Conservation (phyloP, 192 early-diverging fungal genomes). For the Entomortierella lignicola region DNA sequence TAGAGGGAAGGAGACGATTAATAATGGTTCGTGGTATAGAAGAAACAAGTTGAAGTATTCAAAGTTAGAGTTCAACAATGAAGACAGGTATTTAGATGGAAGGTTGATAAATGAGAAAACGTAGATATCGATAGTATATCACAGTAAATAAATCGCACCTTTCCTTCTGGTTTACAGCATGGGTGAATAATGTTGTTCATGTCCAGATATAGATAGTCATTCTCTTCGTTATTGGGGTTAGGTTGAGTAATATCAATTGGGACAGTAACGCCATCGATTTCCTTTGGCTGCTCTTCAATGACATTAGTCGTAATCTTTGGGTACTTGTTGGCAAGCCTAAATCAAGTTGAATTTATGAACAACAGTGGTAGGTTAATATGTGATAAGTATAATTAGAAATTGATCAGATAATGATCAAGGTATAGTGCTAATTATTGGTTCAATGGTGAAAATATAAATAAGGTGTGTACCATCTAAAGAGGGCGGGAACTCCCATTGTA, state of each 20-base stretch:
- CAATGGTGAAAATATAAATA: too few species aligned
- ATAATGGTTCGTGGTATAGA: neutral
- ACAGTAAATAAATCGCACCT: too few species aligned
- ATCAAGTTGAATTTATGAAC: neutral
- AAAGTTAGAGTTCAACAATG: neutral
- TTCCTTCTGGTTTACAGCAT: slow-evolving; percentile 83
- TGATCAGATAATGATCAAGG: too few species aligned
- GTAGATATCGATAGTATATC: too few species aligned
- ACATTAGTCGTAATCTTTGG: slow-evolving; percentile 76
- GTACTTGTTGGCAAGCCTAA: slow-evolving; percentile 82
- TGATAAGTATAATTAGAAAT: too few species aligned
- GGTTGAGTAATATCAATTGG: slow-evolving; percentile 89
- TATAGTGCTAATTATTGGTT: too few species aligned
- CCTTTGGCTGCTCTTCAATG: slow-evolving; percentile 76
- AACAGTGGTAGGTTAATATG: too few species aligned
- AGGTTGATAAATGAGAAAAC: too few species aligned
- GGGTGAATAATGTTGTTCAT: slow-evolving; percentile 98
- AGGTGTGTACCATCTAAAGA: slow-evolving; percentile 66
- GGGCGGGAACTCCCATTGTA: slow-evolving; percentile 85
- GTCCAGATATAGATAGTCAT: slow-evolving; percentile 98
- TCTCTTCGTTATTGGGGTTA: slow-evolving; percentile 92
- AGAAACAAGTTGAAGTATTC: neutral
- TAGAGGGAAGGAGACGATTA: neutral
- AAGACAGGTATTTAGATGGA: too few species aligned
- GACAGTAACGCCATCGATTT: slow-evolving; percentile 78